These are phyloP conservation scores for Drechslerella coelobrocha DNA, from an alignment of 2,329 filamentous ascomycete species.

Conservation along the genomic window DNA sequence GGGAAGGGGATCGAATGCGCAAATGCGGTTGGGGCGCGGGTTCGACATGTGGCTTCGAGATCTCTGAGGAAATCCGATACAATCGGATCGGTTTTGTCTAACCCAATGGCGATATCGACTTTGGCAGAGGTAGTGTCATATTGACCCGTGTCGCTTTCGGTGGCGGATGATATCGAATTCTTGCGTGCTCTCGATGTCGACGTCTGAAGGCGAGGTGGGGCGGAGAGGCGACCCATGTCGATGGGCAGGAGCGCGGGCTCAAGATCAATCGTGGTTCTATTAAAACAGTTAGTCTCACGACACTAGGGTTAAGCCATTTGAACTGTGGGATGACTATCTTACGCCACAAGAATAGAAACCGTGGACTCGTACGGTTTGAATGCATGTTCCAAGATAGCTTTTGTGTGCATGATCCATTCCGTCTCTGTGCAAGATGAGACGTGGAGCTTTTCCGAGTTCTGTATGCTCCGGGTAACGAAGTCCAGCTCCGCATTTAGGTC, in stretches of 20 bases:
- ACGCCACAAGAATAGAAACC: conserved; percentile 40
- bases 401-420: conserved; percentile 48
- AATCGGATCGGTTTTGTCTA: conserved; percentile 44
- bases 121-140: conserved; percentile 46
- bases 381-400: conserved; percentile 37
- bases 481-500: conserved; percentile 39
- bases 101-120: conserved; percentile 42
- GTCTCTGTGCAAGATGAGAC: conserved; percentile 45
- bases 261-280: conserved; percentile 39
- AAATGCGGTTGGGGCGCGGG: conserved; percentile 39
- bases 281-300: conserved; percentile 1
- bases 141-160: conserved; percentile 44
- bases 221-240: conserved; percentile 45
- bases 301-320: background rate
- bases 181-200: conserved; percentile 45
- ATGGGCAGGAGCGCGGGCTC: conserved; percentile 44
- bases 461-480: conserved; percentile 42
- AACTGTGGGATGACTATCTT: conserved; percentile 3
- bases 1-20: conserved; percentile 45
- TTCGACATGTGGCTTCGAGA: conserved; percentile 40
- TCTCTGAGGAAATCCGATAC: conserved; percentile 41
- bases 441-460: conserved; percentile 45
- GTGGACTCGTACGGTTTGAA: conserved; percentile 44
- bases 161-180: conserved; percentile 37
- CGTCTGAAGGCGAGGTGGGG: conserved; percentile 40